Evolutionary conservation across 805 yeast genomes (phyloP).

Genomic region (Nakazawaea populi): DNA sequence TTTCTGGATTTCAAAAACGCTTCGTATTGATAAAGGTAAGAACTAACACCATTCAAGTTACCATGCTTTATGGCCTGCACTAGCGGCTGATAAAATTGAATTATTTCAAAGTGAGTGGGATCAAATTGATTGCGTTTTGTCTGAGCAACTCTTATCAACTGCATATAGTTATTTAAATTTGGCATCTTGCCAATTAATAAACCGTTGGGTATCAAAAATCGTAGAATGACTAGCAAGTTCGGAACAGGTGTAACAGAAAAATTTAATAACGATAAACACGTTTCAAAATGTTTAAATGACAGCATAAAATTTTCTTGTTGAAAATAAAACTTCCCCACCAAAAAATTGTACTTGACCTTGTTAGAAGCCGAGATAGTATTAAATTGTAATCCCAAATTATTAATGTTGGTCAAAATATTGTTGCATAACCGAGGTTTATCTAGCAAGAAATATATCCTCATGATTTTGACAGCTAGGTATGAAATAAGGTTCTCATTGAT

Average conservation of each 20-base stretch:
- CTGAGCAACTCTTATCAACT: neutral
- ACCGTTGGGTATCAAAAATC: conserved; percentile 45
- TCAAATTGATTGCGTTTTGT: conserved; percentile 1
- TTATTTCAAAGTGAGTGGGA: conserved; percentile 19
- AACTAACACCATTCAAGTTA: conserved; percentile 30
- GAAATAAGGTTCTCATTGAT: conserved; percentile 41
- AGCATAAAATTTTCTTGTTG: conserved; percentile 44
- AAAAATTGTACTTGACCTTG: conserved; percentile 46
- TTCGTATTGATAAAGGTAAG: conserved; percentile 27
- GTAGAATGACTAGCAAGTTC: conserved; percentile 32
- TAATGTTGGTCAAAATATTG: conserved; percentile 57
- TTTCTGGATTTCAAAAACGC: conserved; percentile 30
- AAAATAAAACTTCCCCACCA: conserved; percentile 47
- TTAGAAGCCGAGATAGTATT: conserved; percentile 35
- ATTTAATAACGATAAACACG: conserved; percentile 39
- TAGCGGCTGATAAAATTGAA: conserved; percentile 32
- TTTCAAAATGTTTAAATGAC: conserved; percentile 41
- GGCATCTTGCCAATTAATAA: conserved; percentile 48
- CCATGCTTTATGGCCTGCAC: conserved; percentile 33
- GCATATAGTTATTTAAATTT: conserved; percentile 22
- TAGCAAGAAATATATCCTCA: conserved; percentile 45
- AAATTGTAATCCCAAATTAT: conserved; percentile 39
- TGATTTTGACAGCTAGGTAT: conserved; percentile 41
- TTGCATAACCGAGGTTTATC: conserved; percentile 54
- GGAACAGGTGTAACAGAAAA: conserved; percentile 15